These are phyloP conservation scores for Passalora sequoiae DNA, from an alignment of 2,329 filamentous ascomycete genomes.

Conservation along the genomic window DNA sequence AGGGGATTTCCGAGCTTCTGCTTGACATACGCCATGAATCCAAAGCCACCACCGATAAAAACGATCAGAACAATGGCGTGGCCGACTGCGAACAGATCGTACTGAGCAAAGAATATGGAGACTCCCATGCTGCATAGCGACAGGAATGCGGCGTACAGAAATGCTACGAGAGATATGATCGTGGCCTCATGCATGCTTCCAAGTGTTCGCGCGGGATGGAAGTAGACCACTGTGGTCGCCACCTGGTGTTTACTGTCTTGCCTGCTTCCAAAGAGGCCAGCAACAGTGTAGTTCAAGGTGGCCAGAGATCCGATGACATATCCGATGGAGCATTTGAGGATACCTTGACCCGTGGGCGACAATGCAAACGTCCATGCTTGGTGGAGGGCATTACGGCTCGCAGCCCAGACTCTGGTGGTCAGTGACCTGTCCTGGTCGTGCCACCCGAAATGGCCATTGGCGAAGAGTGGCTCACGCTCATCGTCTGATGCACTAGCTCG, in stretches of 20 bases:
- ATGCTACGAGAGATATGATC: conserved; percentile 69
- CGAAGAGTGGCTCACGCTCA: conserved; percentile 34
- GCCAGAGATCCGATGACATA: conserved; percentile 82
- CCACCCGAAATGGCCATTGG: conserved; percentile 8
- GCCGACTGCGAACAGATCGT: conserved; percentile 63
- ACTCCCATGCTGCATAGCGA: conserved; percentile 84
- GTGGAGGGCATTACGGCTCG: conserved; percentile 6
- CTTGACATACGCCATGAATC: conserved; percentile 60
- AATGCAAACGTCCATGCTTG: conserved; percentile 15
- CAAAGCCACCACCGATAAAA: conserved; percentile 80
- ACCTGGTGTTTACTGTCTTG: conserved; percentile 93
- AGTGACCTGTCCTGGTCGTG: conserved; percentile 1
- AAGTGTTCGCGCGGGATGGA: conserved; percentile 78
- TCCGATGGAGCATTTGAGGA: conserved; percentile 86
- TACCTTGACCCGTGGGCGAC: conserved; percentile 70
- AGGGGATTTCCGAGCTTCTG: conserved; percentile 36
- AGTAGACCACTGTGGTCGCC: conserved; percentile 90
- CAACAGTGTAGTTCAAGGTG: conserved; percentile 72
- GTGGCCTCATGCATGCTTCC: conserved; percentile 88
- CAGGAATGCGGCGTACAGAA: conserved; percentile 70
- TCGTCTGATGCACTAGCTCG: conserved; percentile 34
- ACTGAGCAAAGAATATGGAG: conserved; percentile 68
- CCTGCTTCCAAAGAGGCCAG: conserved; percentile 63
- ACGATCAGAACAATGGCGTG: conserved; percentile 74
- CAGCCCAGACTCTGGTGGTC: conserved; percentile 8